These are phyloP conservation scores for Heritiera fomes DNA, from an alignment of 345 rosid species.

Conservation along the genomic window DNA sequence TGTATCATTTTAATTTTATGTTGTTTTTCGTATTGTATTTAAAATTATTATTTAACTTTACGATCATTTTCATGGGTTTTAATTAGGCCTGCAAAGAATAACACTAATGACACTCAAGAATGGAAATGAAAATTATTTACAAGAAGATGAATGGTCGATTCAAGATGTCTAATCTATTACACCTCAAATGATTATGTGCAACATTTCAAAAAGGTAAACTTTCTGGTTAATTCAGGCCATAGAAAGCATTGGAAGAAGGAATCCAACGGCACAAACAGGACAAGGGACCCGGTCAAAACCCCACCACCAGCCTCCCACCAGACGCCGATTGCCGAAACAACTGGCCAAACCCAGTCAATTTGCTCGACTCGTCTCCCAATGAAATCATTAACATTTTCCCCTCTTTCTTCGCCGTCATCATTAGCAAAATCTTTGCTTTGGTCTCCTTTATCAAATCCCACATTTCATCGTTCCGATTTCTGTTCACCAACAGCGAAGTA, in stretches of 20 bases:
- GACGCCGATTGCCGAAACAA: constrained; percentile 3
- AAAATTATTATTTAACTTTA: too few species aligned
- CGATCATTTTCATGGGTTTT: too few species aligned
- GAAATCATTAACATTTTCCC: constrained; percentile 20
- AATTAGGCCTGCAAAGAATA: too few species aligned
- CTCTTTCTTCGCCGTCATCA: constrained; percentile 23
- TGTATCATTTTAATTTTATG: too few species aligned
- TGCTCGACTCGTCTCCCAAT: constrained; percentile 13
- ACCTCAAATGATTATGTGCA: not conserved
- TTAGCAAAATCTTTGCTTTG: constrained; percentile 18
- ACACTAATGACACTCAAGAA: not conserved
- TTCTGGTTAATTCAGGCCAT: too few species aligned
- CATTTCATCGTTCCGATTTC: constrained; percentile 43
- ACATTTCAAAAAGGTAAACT: not conserved
- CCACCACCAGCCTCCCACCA: not conserved
- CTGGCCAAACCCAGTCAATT: constrained; percentile 7
- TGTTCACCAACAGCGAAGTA: constrained; percentile 42
- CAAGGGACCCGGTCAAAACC: constrained; percentile 13
- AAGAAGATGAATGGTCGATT: too few species aligned
- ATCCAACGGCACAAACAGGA: not conserved
- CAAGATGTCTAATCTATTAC: too few species aligned
- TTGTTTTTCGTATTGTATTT: too few species aligned
- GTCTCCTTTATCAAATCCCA: constrained; percentile 45
- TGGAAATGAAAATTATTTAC: not conserved
- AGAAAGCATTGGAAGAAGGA: not conserved